Conservation (phyloP, 768 basidiomycete genomes). For the Pisolithus tinctorius region DNA sequence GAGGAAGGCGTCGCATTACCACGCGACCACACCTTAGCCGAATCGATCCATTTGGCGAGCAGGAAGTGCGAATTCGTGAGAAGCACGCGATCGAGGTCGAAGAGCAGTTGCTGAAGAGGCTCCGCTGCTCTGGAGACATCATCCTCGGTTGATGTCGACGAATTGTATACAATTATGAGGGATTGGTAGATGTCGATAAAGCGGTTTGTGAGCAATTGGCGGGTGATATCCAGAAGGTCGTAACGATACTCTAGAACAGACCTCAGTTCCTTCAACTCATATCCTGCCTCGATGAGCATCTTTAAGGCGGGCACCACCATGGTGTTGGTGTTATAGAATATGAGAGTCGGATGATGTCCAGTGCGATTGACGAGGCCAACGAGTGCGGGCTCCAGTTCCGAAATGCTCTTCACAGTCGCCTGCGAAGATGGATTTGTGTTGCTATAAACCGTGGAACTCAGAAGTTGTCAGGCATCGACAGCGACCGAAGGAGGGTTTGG, state of each 20-base stretch:
- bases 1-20: slow-evolving; percentile 25
- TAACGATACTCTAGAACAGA: slow-evolving; percentile 29
- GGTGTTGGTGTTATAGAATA: slow-evolving; percentile 46
- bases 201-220: slow-evolving; percentile 34
- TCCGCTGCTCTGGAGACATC: slow-evolving; percentile 18
- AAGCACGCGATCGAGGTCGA: slow-evolving; percentile 30
- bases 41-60: slow-evolving; percentile 31
- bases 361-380: slow-evolving; percentile 28
- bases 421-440: slow-evolving; percentile 28
- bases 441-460: slow-evolving; percentile 33
- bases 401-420: slow-evolving; percentile 31
- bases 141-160: slow-evolving; percentile 11
- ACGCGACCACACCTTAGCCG: slow-evolving; percentile 25
- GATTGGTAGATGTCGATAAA: slow-evolving; percentile 28
- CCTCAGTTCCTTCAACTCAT: slow-evolving; percentile 11
- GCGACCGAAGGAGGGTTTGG: slow-evolving; percentile 4
- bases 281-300: slow-evolving; percentile 45
- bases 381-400: slow-evolving; percentile 30
- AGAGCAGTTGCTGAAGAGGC: slow-evolving; percentile 26
- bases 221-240: slow-evolving; percentile 34
- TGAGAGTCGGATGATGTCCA: slow-evolving; percentile 26
- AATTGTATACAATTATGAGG: slow-evolving; percentile 25
- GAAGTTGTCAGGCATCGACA: slow-evolving; percentile 30
- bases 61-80: slow-evolving; percentile 26
- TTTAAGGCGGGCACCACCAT: slow-evolving; percentile 58